Conservation (phyloP, 75 land plant genomes). For the Selaginella tamariscina region DNA sequence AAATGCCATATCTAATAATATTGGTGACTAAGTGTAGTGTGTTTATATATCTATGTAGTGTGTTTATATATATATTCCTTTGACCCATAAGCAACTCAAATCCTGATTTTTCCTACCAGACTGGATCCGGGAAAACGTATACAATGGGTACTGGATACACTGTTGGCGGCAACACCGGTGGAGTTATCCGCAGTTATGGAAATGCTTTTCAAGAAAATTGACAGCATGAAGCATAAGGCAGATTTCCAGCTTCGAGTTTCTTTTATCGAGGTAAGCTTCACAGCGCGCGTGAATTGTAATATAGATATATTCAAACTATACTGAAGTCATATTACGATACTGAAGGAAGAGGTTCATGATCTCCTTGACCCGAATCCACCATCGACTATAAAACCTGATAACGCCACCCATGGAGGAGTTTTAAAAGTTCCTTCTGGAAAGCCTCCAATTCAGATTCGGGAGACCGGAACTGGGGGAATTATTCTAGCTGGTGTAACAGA, state of each 20-base stretch:
- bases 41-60: too few relatives aligned
- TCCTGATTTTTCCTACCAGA: constrained; percentile 38
- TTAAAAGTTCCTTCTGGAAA: constrained; percentile 44
- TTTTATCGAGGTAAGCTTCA: constrained; percentile 71
- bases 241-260: constrained; percentile 87
- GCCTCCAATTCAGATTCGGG: constrained; percentile 89
- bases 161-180: constrained; percentile 48
- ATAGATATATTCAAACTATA: background rate
- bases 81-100: background rate
- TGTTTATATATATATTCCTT: background rate
- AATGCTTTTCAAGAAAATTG: constrained; percentile 54
- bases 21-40: too few relatives aligned
- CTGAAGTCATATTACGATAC: constrained; percentile 37
- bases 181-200: constrained; percentile 89
- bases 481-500: constrained; percentile 91
- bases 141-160: constrained; percentile 98
- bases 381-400: constrained; percentile 37
- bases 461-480: constrained; percentile 83
- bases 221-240: constrained; percentile 38
- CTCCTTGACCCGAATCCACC: constrained; percentile 62
- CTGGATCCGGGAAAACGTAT: constrained; percentile 97
- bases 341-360: constrained; percentile 94
- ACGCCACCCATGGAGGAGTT: background rate
- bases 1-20: too few relatives aligned
- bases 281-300: too few relatives aligned